Evolutionary conservation across 441 rosid species (phyloP).

Genomic region (California macrophylla): DNA sequence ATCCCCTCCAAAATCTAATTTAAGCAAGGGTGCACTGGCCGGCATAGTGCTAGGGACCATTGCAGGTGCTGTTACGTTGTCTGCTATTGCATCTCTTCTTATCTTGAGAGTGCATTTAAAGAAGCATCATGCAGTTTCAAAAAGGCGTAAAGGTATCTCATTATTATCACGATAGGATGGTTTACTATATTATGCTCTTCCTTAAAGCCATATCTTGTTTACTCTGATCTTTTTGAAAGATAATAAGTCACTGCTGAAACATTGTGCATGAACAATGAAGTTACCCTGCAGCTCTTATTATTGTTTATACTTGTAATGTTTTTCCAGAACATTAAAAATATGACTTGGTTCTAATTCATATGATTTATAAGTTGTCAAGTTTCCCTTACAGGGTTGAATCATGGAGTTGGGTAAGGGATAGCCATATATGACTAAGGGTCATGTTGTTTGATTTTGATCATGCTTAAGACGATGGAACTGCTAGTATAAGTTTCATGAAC

Average conservation of each 20-base stretch:
- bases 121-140: constrained; percentile 35
- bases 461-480: background rate
- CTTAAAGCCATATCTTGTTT: background rate
- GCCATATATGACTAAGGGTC: no score
- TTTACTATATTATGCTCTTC: background rate
- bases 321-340: no score
- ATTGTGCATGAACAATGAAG: background rate
- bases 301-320: no score
- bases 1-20: constrained; percentile 26
- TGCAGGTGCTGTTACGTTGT: constrained; percentile 62
- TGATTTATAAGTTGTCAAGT: background rate
- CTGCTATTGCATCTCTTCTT: constrained; percentile 56
- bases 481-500: background rate
- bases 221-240: background rate
- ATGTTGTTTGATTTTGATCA: background rate
- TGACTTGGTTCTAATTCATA: no score
- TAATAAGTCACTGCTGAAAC: background rate
- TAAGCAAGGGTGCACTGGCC: constrained; percentile 52
- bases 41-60: constrained; percentile 62
- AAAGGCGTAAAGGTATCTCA: constrained; percentile 34
- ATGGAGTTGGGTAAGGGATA: background rate
- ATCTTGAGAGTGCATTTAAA: constrained; percentile 43
- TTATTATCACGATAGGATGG: background rate
- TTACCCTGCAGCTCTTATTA: background rate
- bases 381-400: background rate